These are phyloP conservation scores for Avena insularis DNA, from an alignment of 176 grass and related monocot genomes.

Conservation along the genomic window DNA sequence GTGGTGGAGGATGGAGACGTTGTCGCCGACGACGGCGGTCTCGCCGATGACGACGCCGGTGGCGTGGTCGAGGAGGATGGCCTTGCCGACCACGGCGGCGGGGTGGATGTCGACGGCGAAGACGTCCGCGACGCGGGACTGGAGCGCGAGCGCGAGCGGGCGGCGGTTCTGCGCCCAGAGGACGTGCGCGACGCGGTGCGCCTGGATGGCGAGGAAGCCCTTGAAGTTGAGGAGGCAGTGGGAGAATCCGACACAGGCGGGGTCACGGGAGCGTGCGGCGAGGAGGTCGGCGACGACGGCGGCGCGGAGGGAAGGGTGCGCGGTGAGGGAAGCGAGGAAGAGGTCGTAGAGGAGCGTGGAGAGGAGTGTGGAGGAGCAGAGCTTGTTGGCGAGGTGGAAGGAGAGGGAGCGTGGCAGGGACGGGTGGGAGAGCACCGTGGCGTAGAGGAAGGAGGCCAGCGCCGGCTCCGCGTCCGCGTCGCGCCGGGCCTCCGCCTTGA, in stretches of 20 bases:
- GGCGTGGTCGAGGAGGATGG: slow-evolving; percentile 92
- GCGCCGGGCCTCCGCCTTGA: slow-evolving; percentile 90
- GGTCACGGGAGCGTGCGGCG: slow-evolving; percentile 77
- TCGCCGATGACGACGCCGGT: slow-evolving; percentile 95
- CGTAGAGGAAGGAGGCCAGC: slow-evolving; percentile 91
- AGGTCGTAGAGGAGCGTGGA: slow-evolving; percentile 96
- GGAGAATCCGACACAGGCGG: slow-evolving; percentile 78
- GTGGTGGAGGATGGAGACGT: slow-evolving; percentile 97
- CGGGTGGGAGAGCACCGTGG: slow-evolving; percentile 89
- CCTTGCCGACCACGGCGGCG: slow-evolving; percentile 80
- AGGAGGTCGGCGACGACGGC: slow-evolving; percentile 85
- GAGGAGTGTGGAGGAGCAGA: slow-evolving; percentile 88
- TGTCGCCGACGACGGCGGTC: slow-evolving; percentile 90
- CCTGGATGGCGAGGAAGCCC: slow-evolving; percentile 96
- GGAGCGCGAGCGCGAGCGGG: slow-evolving; percentile 79
- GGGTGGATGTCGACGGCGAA: slow-evolving; percentile 98
- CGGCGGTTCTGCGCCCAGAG: slow-evolving; percentile 80
- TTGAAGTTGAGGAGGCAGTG: slow-evolving; percentile 99
- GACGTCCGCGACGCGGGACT: slow-evolving; percentile 87
- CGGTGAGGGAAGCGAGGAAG: slow-evolving; percentile 75
- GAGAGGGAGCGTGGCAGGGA: slow-evolving; percentile 86
- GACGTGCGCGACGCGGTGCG: slow-evolving; percentile 79
- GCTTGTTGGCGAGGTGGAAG: slow-evolving; percentile 98
- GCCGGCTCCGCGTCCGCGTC: slow-evolving; percentile 89
- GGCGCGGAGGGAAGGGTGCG: slow-evolving; percentile 57